phyloP scores from a whole-genome alignment of 768 basidiomycete genomes.

The Russula griseocarnosa region DNA sequence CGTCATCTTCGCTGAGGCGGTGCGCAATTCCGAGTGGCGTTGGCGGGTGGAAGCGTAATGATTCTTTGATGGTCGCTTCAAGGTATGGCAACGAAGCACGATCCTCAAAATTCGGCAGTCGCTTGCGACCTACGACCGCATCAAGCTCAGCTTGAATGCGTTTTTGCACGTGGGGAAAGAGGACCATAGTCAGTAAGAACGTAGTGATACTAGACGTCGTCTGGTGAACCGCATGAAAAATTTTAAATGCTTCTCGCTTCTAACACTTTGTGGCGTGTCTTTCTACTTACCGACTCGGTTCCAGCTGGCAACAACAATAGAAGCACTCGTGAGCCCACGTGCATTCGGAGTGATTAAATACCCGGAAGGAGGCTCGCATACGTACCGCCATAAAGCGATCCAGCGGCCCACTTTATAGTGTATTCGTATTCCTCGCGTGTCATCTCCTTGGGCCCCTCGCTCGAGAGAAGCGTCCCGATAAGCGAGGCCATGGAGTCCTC shows the following conservation, averaged over 20 bases:
- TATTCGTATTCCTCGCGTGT: slow-evolving; percentile 27
- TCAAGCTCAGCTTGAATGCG: slow-evolving; percentile 24
- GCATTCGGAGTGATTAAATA: neutral
- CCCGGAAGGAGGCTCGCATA: neutral
- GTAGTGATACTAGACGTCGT: slow-evolving; percentile 24
- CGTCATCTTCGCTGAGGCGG: slow-evolving; percentile 35
- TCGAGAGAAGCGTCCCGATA: slow-evolving; percentile 21
- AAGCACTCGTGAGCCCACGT: neutral
- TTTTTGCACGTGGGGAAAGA: slow-evolving; percentile 26
- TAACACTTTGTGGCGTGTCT: neutral
- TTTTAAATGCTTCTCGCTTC: neutral
- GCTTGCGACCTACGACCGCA: slow-evolving; percentile 24
- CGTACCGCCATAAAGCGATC: slow-evolving; percentile 27
- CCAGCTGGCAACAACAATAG: slow-evolving; percentile 6
- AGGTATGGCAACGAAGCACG: slow-evolving; percentile 23
- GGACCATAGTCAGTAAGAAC: slow-evolving; percentile 27
- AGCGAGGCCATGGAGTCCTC: slow-evolving; percentile 25
- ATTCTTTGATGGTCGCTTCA: slow-evolving; percentile 27
- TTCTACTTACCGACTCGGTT: slow-evolving; percentile 22
- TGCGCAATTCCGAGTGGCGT: slow-evolving; percentile 33
- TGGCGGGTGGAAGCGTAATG: slow-evolving; percentile 27
- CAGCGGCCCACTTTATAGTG: slow-evolving; percentile 29
- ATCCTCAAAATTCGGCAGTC: slow-evolving; percentile 25
- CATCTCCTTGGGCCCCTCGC: slow-evolving; percentile 25
- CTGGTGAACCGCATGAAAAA: neutral